These are phyloP conservation scores for Xylaria sp. DNA, from an alignment of 2,329 filamentous ascomycete genomes.

Conservation along the genomic window DNA sequence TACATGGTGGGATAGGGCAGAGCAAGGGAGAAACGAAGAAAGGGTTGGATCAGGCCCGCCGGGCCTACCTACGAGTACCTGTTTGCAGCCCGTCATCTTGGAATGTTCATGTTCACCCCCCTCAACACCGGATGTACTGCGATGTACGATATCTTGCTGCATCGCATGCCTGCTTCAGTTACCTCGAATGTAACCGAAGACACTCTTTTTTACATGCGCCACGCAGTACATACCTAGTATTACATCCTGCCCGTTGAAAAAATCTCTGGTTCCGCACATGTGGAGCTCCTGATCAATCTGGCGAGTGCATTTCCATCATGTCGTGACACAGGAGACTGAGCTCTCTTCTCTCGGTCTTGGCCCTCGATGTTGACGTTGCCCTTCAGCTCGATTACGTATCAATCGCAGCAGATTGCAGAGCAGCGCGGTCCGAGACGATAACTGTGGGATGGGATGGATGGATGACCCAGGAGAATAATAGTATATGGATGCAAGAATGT, in stretches of 20 bases:
- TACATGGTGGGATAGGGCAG: no score
- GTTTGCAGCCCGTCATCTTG: not conserved
- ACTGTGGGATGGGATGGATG: no score
- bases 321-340: slow-evolving; percentile 4
- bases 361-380: not conserved
- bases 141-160: not conserved
- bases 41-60: not conserved
- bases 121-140: not conserved
- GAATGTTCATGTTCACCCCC: no score
- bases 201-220: not conserved
- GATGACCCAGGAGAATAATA: not conserved
- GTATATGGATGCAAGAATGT: not conserved
- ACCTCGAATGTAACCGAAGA: not conserved
- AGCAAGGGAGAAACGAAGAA: not conserved
- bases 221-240: no score
- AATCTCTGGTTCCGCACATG: slow-evolving; percentile 12
- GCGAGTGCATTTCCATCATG: not conserved
- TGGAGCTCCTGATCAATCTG: slow-evolving; percentile 16
- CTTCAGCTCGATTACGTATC: not conserved
- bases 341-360: no score
- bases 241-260: no score
- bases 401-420: no score
- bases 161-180: not conserved
- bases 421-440: no score
- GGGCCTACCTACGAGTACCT: not conserved